Percentiles rank a stretch among this genome's conserved stretches.
phyloP scores from a whole-genome alignment of 805 yeast species.

The Lipomyces lipofer region DNA sequence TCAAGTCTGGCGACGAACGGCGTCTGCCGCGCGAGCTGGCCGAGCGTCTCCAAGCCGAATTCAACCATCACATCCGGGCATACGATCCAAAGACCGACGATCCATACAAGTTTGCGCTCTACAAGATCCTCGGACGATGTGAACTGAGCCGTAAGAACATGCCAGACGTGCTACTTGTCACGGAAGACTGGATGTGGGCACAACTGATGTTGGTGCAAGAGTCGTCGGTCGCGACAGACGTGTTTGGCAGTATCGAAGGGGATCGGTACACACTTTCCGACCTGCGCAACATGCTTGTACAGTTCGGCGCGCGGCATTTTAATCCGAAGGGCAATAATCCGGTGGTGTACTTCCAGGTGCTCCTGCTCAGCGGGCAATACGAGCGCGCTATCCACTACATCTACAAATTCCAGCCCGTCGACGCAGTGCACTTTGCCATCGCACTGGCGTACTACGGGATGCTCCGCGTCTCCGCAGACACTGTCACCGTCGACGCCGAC shows the following conservation, averaged over 20 bases:
- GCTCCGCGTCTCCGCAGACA: conserved; percentile 50
- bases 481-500: conserved; percentile 36
- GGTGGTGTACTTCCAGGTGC: conserved; percentile 70
- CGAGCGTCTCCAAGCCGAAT: conserved; percentile 73
- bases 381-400: conserved; percentile 74
- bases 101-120: conserved; percentile 87
- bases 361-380: conserved; percentile 74
- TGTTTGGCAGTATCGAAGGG: conserved; percentile 12
- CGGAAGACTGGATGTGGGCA: conserved; percentile 97
- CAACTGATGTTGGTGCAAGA: conserved; percentile 66
- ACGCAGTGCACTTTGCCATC: conserved; percentile 86
- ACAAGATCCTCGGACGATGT: conserved; percentile 91
- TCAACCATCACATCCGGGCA: conserved; percentile 75
- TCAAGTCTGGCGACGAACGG: conserved; percentile 52
- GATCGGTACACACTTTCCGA: conserved; percentile 63
- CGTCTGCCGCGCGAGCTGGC: conserved; percentile 63
- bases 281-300: conserved; percentile 67
- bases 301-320: conserved; percentile 73
- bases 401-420: conserved; percentile 67
- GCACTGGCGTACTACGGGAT: conserved; percentile 74
- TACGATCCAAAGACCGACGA: conserved; percentile 64
- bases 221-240: conserved; percentile 19
- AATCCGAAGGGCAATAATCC: conserved; percentile 59
- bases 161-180: conserved; percentile 71
- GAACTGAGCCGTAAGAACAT: conserved; percentile 64